A percentile compares a stretch with the other conserved stretches of the same genome.
Evolutionary conservation across 2,329 filamentous ascomycete species (phyloP).

Genomic region (Xylariaceae sp.): DNA sequence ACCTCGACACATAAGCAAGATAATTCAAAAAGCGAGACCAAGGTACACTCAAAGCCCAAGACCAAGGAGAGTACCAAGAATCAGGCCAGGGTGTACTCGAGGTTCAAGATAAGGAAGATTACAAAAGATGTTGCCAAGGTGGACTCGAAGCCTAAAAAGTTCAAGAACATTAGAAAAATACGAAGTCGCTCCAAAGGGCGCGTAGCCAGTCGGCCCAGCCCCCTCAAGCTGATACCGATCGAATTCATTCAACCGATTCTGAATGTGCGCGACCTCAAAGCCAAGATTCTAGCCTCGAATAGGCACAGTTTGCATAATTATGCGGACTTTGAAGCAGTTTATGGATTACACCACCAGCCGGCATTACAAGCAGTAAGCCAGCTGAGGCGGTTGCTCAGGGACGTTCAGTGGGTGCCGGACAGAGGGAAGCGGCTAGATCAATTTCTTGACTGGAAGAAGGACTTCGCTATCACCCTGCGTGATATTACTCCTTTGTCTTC

Average conservation of each 20-base stretch:
- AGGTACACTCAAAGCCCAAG: background rate
- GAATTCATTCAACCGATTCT: background rate
- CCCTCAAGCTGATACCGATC: background rate
- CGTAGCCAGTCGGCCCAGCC: no score
- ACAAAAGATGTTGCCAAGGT: no score
- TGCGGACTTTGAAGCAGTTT: constrained; percentile 20
- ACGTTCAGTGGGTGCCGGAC: background rate
- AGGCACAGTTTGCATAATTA: constrained; percentile 15
- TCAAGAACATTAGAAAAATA: no score
- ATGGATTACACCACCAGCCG: constrained; percentile 21
- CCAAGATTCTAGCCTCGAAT: constrained; percentile 19
- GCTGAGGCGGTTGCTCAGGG: constrained; percentile 24
- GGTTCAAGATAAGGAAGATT: no score
- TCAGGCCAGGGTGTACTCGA: background rate
- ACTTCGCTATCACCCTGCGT: constrained; percentile 14
- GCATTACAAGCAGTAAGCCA: constrained; percentile 26
- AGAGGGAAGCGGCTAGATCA: constrained; percentile 21
- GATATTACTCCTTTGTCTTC: background rate
- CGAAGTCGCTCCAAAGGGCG: no score
- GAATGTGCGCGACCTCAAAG: constrained; percentile 15
- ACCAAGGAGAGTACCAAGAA: background rate
- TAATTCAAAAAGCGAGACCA: background rate
- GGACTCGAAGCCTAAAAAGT: no score
- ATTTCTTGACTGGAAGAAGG: constrained; percentile 28
- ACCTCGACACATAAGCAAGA: background rate